phyloP scores from a whole-genome alignment of 2,329 filamentous ascomycete species.

The Chaetoscypha palmicola region DNA sequence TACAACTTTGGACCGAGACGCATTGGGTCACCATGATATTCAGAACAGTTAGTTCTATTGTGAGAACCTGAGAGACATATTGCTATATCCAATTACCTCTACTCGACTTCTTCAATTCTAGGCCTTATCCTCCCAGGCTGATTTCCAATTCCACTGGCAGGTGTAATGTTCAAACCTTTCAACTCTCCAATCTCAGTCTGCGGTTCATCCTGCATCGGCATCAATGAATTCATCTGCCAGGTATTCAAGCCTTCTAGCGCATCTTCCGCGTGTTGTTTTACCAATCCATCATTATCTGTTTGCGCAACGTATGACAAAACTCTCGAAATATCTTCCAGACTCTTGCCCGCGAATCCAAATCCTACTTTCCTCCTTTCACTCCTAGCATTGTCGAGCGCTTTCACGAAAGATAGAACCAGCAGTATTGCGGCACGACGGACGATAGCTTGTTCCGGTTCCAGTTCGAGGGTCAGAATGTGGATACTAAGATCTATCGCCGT shows the following conservation, averaged over 20 bases:
- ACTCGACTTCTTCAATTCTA: constrained; percentile 57
- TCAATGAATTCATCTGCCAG: constrained; percentile 46
- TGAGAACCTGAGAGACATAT: background rate
- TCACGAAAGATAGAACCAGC: constrained; percentile 54
- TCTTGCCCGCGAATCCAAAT: constrained; percentile 48
- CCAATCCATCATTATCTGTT: constrained; percentile 62
- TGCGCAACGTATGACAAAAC: constrained; percentile 56
- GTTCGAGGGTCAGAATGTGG: constrained; percentile 56
- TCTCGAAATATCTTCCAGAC: constrained; percentile 53
- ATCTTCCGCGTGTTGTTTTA: constrained; percentile 57
- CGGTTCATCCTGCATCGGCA: constrained; percentile 12
- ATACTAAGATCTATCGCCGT: constrained; percentile 56
- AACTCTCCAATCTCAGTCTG: constrained; percentile 31
- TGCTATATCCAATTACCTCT: constrained; percentile 10
- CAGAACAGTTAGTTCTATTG: too few species aligned
- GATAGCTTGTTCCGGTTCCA: constrained; percentile 52
- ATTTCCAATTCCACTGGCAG: constrained; percentile 14
- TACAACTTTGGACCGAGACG: too few species aligned
- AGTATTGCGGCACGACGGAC: constrained; percentile 60
- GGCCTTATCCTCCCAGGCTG: constrained; percentile 28
- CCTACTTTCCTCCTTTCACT: constrained; percentile 40
- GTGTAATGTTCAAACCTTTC: constrained; percentile 39
- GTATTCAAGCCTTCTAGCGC: constrained; percentile 61
- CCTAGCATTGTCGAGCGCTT: constrained; percentile 48
- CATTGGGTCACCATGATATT: too few species aligned